A percentile compares a stretch with the other conserved stretches of the same genome.
Evolutionary conservation across 1,284 basidiomycete genomes (phyloP).

Genomic region (Melampsora larici-populina): DNA sequence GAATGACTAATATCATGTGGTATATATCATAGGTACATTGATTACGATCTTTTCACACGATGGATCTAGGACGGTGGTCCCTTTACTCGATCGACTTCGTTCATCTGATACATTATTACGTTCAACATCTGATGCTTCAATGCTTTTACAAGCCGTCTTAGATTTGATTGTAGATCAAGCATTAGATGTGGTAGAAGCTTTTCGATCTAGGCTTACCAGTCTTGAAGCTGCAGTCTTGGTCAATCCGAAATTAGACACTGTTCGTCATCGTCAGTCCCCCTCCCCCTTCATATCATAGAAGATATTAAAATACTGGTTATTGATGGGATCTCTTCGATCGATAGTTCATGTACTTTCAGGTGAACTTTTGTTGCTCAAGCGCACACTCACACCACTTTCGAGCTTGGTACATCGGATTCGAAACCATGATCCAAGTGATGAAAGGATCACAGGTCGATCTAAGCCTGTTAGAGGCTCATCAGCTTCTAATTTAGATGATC

Average conservation of each 20-base stretch:
- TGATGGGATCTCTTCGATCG: too few species aligned
- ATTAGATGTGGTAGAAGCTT: slow-evolving; percentile 43
- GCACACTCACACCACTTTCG: slow-evolving; percentile 44
- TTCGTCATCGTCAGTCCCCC: slow-evolving; percentile 42
- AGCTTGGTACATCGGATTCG: slow-evolving; percentile 43
- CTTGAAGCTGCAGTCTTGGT: slow-evolving; percentile 45
- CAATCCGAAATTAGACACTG: slow-evolving; percentile 44
- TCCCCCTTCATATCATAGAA: neutral
- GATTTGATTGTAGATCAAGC: slow-evolving; percentile 46
- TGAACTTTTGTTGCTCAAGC: slow-evolving; percentile 45
- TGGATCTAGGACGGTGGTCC: slow-evolving; percentile 29
- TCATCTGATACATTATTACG: slow-evolving; percentile 44
- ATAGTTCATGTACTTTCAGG: slow-evolving; percentile 44
- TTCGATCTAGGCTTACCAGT: slow-evolving; percentile 42
- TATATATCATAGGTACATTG: slow-evolving; percentile 40
- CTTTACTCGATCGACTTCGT: slow-evolving; percentile 35
- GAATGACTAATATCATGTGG: neutral
- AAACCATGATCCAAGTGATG: slow-evolving; percentile 43
- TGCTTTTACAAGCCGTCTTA: slow-evolving; percentile 46
- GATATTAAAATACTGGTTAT: too few species aligned
- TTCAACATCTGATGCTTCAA: slow-evolving; percentile 44
- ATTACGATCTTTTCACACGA: slow-evolving; percentile 45
- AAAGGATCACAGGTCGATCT: neutral
- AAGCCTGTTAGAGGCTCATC: neutral
- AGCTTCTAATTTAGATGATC: neutral